Conservation (phyloP, 2,329 filamentous ascomycete genomes). For the Neopestalotiopsis rosae region DNA sequence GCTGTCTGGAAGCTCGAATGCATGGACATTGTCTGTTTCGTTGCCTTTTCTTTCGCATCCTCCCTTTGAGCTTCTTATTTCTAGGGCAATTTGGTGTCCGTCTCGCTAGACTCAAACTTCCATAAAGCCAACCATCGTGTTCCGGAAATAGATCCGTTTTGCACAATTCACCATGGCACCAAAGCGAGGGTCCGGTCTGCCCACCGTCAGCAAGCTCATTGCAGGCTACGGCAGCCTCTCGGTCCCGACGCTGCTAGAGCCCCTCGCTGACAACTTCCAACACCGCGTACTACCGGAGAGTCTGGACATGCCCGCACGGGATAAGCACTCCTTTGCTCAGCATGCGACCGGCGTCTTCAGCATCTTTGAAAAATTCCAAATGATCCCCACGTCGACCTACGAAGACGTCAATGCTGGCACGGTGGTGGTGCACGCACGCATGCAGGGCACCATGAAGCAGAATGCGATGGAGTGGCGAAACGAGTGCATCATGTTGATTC, state of each 20-base stretch:
- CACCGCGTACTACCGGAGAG: slow-evolving; percentile 46
- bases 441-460: slow-evolving; percentile 36
- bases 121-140: too few species aligned
- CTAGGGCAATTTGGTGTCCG: too few species aligned
- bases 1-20: neutral
- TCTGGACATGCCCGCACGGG: slow-evolving; percentile 41
- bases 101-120: too few species aligned
- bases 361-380: slow-evolving; percentile 45
- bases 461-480: slow-evolving; percentile 33
- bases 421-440: slow-evolving; percentile 43
- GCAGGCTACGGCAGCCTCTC: slow-evolving; percentile 46
- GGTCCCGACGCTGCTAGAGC: slow-evolving; percentile 40
- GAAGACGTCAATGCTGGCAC: slow-evolving; percentile 38
- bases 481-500: slow-evolving; percentile 40
- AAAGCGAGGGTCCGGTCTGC: slow-evolving; percentile 19
- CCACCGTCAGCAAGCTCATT: slow-evolving; percentile 34
- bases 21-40: neutral
- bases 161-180: neutral
- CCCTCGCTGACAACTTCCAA: slow-evolving; percentile 41
- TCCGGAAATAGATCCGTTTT: neutral
- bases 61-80: neutral
- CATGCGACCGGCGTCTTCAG: slow-evolving; percentile 47
- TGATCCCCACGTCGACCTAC: slow-evolving; percentile 41
- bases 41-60: neutral
- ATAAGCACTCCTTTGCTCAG: slow-evolving; percentile 40